Base-by-base conservation (phyloP, 768 basidiomycete species). In the Collybia sp. region DNA sequence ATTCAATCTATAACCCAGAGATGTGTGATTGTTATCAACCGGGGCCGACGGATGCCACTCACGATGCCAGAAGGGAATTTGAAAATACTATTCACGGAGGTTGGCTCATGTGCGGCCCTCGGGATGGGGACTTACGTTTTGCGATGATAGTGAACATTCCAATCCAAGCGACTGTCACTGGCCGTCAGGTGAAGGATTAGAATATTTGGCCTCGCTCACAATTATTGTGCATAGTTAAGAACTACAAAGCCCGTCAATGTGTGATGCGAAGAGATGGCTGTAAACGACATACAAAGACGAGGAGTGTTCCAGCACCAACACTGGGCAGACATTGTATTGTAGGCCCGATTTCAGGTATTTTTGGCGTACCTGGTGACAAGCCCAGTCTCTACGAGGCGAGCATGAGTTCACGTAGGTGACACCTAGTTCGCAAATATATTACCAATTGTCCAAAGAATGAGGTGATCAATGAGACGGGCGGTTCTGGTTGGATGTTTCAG, bases 111-210 rank as follows among this genome's bases (percentile, higher is more conserved):
- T 25, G 25, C 4, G 8, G 25, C 25, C 25, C 25, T 25, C 4
- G 25, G 8, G 11, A 19, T n/a, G 17, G 17, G 44, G 12, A 38
- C 52, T 38, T 50, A 57, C 56, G 30, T 30, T 52, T 47, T 0
- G 56, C 46, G 12, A 50, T 46, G 5, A 57, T 44, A 12, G 52
- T 46, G 30, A 57, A 52, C 20, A 53, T 36, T 12, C 49, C 53
- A 30, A 57, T 51, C 56, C 56, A 55, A 32, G 53, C 43, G 43
- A 55, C 56, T 57, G 37, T 32, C 20, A 12, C 2, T 44, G 25
- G 25, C 8, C 8, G 8, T 25, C 25, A 5, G 30, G 17, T 32
- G 10, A 11, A 13, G 19, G n/a, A 49, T 10, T 1, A 38, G 10
- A 36, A 5, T 12, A 11, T 19, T 43, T 11, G 15, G 30, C 20